These are phyloP conservation scores for Prunus fruticosa DNA, from an alignment of 306 rosid genomes.

Conservation along the genomic window DNA sequence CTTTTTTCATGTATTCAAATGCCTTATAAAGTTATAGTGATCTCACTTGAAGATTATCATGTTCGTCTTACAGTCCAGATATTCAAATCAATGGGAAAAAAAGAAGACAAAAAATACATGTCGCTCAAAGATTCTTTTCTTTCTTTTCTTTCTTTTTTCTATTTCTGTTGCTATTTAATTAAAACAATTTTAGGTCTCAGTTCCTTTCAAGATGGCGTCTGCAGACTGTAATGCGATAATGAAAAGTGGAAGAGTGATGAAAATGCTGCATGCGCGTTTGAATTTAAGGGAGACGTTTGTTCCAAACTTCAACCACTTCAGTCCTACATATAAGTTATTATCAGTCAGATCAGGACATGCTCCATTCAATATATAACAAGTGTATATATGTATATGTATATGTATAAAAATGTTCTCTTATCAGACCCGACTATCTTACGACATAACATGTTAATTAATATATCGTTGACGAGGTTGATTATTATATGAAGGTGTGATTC, in stretches of 20 bases:
- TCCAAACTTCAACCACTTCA: too few relatives aligned
- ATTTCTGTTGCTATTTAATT: background rate
- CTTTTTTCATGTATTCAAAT: background rate
- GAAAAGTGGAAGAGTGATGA: background rate
- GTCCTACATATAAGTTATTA: too few relatives aligned
- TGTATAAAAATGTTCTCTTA: too few relatives aligned
- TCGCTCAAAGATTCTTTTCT: background rate
- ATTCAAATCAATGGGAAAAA: background rate
- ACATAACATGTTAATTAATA: too few relatives aligned
- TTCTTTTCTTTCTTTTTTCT: background rate
- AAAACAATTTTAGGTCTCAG: background rate
- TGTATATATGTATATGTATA: too few relatives aligned
- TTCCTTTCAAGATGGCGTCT: conserved; percentile 14
- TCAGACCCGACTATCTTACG: too few relatives aligned
- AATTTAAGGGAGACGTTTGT: background rate
- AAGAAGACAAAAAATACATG: background rate
- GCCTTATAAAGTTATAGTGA: background rate
- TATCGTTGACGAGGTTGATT: too few relatives aligned
- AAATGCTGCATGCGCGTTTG: background rate
- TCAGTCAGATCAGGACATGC: too few relatives aligned
- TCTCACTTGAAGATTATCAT: background rate
- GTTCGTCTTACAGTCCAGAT: background rate
- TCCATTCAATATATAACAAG: too few relatives aligned
- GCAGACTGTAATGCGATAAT: background rate
- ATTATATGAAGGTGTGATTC: too few relatives aligned